Conservation (phyloP, 2,329 filamentous ascomycete species). For the Paradendryphiella salina region DNA sequence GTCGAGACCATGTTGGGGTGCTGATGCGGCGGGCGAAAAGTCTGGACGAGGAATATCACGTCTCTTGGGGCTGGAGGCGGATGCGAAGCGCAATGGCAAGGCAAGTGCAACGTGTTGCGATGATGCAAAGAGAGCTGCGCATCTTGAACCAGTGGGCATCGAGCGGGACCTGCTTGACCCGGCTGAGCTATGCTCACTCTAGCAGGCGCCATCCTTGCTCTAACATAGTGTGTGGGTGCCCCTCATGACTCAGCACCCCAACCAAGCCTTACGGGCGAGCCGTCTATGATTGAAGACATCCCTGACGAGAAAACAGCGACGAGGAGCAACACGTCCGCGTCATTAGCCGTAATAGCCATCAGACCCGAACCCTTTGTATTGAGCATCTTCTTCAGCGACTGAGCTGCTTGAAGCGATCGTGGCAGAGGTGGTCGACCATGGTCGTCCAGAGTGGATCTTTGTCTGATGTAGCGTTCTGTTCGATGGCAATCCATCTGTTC, state of each 20-base stretch:
- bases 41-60: background rate
- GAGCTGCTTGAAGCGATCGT: conserved; percentile 6
- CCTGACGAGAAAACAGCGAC: too few relatives aligned
- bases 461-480: conserved; percentile 6
- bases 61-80: background rate
- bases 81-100: background rate
- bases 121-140: conserved; percentile 5
- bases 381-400: conserved; percentile 10
- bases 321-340: conserved; percentile 11
- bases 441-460: conserved; percentile 20
- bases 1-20: conserved; percentile 45
- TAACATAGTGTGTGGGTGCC: too few relatives aligned
- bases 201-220: background rate
- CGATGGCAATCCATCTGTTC: conserved; percentile 17
- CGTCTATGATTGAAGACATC: too few relatives aligned
- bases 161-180: conserved; percentile 8
- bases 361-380: conserved; percentile 6
- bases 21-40: background rate
- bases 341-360: conserved; percentile 10
- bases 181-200: conserved; percentile 4
- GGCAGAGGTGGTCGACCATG: conserved; percentile 21
- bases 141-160: conserved; percentile 5
- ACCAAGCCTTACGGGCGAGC: too few relatives aligned
- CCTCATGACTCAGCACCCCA: too few relatives aligned
- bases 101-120: conserved; percentile 13